phyloP scores from a whole-genome alignment of 2,329 filamentous ascomycete species.

The Knoxdaviesia capensis region DNA sequence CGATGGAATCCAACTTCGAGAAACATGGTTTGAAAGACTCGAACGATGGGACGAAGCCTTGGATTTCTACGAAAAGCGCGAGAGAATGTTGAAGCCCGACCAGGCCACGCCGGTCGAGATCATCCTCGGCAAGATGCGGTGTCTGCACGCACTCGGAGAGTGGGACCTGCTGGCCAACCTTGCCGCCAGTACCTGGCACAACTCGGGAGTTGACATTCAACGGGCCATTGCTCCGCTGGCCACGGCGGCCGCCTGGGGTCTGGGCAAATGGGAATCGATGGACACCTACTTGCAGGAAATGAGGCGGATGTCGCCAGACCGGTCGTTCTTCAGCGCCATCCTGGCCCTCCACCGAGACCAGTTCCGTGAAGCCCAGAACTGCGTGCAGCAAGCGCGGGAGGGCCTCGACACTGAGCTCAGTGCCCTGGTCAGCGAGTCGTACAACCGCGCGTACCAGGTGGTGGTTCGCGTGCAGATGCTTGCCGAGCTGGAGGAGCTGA shows the following conservation, averaged over 20 bases:
- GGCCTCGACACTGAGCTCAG: constrained; percentile 90
- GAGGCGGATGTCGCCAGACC: constrained; percentile 80
- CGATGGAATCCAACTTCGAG: constrained; percentile 79
- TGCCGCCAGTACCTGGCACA: constrained; percentile 84
- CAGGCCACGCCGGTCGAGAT: constrained; percentile 61
- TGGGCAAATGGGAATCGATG: constrained; percentile 96
- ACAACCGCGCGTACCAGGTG: constrained; percentile 93
- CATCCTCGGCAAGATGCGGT: constrained; percentile 99
- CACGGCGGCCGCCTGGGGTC: constrained; percentile 88
- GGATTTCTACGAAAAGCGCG: constrained; percentile 69
- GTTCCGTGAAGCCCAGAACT: constrained; percentile 73
- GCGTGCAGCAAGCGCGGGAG: constrained; percentile 81
- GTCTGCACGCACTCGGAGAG: constrained; percentile 86
- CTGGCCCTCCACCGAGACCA: constrained; percentile 88
- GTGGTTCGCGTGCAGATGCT: constrained; percentile 98
- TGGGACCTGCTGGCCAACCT: constrained; percentile 86
- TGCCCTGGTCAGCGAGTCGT: constrained; percentile 92
- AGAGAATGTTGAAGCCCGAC: constrained; percentile 14
- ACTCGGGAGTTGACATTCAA: constrained; percentile 71
- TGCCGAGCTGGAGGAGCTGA: constrained; percentile 93
- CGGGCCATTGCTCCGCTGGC: constrained; percentile 82
- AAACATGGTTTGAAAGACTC: constrained; percentile 98
- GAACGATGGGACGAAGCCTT: constrained; percentile 97
- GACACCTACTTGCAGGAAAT: constrained; percentile 91
- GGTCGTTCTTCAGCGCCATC: constrained; percentile 95